Percentiles rank a stretch among this genome's conserved stretches.
Conservation (phyloP, 192 early-diverging fungal genomes). For the Linnemannia hyalina region DNA sequence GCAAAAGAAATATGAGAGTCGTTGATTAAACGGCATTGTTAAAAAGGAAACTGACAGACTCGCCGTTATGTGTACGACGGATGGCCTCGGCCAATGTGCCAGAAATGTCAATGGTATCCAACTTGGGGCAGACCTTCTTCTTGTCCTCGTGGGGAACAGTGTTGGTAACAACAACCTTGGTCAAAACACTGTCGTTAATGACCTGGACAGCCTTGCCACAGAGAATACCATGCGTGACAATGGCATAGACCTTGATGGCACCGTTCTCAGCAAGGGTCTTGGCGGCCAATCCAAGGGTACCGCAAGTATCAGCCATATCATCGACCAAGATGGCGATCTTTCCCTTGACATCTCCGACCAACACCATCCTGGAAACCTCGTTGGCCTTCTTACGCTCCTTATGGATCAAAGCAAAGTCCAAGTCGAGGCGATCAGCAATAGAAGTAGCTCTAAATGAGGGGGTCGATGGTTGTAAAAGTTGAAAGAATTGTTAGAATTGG, state of each 20-base stretch:
- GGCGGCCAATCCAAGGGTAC: conserved; percentile 91
- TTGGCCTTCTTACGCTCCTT: conserved; percentile 95
- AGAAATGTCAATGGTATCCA: conserved; percentile 87
- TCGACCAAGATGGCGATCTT: conserved; percentile 96
- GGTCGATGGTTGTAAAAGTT: background rate
- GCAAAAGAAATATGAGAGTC: background rate
- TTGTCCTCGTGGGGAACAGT: conserved; percentile 88
- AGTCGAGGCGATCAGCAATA: conserved; percentile 89
- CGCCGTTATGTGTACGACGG: conserved; percentile 95
- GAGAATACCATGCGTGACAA: conserved; percentile 96
- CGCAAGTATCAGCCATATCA: conserved; percentile 98
- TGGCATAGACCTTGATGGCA: conserved; percentile 92
- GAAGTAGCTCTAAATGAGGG: conserved; percentile 71
- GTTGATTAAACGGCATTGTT: conserved; percentile 52
- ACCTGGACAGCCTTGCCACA: conserved; percentile 94
- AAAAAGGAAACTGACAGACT: conserved; percentile 91
- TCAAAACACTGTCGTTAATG: conserved; percentile 81
- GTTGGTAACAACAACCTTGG: conserved; percentile 85
- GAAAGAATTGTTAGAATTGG: conserved; percentile 3
- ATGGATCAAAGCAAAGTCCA: conserved; percentile 98
- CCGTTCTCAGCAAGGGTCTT: conserved; percentile 91
- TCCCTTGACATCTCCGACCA: conserved; percentile 94
- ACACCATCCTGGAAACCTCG: conserved; percentile 91
- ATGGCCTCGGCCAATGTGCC: conserved; percentile 90
- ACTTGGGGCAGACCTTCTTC: conserved; percentile 80